phyloP scores from a whole-genome alignment of 2,329 filamentous ascomycete genomes.

The Colletotrichum sp. region DNA sequence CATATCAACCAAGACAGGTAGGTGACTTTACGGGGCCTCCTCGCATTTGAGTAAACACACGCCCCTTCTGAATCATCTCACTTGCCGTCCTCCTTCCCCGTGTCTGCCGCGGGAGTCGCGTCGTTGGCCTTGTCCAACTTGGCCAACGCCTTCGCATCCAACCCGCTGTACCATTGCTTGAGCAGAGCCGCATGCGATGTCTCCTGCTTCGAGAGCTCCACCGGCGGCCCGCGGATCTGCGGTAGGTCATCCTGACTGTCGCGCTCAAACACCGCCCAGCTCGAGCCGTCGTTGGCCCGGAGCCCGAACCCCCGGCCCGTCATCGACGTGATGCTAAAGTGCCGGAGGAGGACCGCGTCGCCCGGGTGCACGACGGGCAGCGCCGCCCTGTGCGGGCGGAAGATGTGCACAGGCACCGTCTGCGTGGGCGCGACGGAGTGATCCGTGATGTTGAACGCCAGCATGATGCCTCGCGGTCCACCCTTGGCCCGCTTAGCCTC shows the following conservation, averaged over 20 bases:
- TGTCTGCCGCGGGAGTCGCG: slow-evolving; percentile 30
- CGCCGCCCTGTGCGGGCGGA: slow-evolving; percentile 61
- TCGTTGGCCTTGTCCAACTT: slow-evolving; percentile 56
- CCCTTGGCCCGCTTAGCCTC: slow-evolving; percentile 60
- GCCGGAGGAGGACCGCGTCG: slow-evolving; percentile 63
- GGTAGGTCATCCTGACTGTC: slow-evolving; percentile 42
- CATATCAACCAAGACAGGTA: not conserved
- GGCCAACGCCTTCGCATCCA: slow-evolving; percentile 50
- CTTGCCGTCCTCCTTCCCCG: slow-evolving; percentile 19
- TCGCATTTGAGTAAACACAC: not conserved
- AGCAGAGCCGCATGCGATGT: slow-evolving; percentile 53
- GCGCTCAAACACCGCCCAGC: slow-evolving; percentile 67
- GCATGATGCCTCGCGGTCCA: slow-evolving; percentile 64
- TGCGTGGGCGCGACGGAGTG: slow-evolving; percentile 54
- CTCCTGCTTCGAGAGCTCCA: slow-evolving; percentile 60
- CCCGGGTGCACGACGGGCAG: slow-evolving; percentile 61
- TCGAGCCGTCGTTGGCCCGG: slow-evolving; percentile 57
- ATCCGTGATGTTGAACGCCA: slow-evolving; percentile 64
- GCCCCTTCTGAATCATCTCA: not conserved
- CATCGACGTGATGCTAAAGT: slow-evolving; percentile 59
- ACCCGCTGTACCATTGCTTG: slow-evolving; percentile 51
- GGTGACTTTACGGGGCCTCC: not conserved
- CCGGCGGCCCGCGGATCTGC: slow-evolving; percentile 64
- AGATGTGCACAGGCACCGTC: slow-evolving; percentile 62
- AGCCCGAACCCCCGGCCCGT: slow-evolving; percentile 62